These are phyloP conservation scores for Penicillium sp. DNA, from an alignment of 2,329 filamentous ascomycete genomes.

Conservation along the genomic window DNA sequence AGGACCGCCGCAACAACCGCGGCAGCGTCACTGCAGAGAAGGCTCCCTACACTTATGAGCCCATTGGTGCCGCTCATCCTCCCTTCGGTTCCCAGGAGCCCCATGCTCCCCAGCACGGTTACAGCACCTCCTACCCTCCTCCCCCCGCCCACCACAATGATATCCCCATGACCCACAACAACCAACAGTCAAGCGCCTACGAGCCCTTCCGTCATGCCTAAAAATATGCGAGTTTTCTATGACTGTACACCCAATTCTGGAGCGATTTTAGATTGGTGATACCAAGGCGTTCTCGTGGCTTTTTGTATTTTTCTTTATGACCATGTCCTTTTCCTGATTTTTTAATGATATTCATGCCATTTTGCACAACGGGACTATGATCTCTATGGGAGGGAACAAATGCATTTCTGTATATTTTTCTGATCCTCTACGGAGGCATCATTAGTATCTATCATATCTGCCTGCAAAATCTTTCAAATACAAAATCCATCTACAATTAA, in stretches of 20 bases:
- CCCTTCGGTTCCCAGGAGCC: constrained; percentile 21
- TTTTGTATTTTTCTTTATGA: constrained; percentile 17
- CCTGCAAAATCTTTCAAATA: neutral
- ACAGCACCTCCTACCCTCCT: constrained; percentile 32
- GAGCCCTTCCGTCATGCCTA: constrained; percentile 42
- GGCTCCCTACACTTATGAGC: constrained; percentile 62
- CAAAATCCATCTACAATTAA: neutral
- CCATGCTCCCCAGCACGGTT: constrained; percentile 2
- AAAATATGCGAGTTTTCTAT: constrained; percentile 7
- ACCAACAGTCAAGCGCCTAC: constrained; percentile 32
- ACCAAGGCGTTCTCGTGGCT: constrained; percentile 21
- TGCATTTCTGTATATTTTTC: constrained; percentile 8
- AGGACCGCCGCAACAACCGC: constrained; percentile 38
- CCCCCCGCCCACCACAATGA: constrained; percentile 20
- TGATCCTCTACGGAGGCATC: neutral
- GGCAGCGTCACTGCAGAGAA: constrained; percentile 56
- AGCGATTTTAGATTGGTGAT: constrained; percentile 25
- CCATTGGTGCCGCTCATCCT: constrained; percentile 42
- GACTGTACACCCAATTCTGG: constrained; percentile 11
- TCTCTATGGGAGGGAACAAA: neutral
- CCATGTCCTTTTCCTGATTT: constrained; percentile 1
- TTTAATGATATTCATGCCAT: constrained; percentile 15
- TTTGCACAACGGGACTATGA: neutral
- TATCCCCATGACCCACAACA: constrained; percentile 28
- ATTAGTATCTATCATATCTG: neutral